Evolutionary conservation across 805 yeast species (phyloP).

Genomic region (Candida orba): DNA sequence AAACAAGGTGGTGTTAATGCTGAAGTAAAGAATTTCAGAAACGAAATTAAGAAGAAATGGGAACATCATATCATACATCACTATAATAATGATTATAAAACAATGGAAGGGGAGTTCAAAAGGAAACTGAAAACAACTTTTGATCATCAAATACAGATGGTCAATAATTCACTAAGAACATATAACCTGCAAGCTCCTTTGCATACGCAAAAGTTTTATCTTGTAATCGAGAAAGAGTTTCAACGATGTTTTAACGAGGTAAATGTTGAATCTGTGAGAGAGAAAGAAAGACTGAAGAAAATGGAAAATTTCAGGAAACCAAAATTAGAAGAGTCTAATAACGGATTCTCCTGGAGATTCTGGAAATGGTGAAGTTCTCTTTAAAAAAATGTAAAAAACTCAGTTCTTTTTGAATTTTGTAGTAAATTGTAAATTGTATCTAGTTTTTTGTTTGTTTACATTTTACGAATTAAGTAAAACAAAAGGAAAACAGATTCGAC

Average conservation of each 20-base stretch:
- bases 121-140: constrained; percentile 16
- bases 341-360: not conserved
- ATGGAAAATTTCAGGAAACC: not conserved
- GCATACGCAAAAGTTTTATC: constrained; percentile 50
- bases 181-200: constrained; percentile 61
- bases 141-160: constrained; percentile 27
- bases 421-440: too few relatives aligned
- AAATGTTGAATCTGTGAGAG: constrained; percentile 7
- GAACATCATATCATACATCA: constrained; percentile 12
- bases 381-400: not conserved
- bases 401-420: too few relatives aligned
- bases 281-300: constrained; percentile 5
- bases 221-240: constrained; percentile 38
- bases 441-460: constrained; percentile 1
- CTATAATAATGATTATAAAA: constrained; percentile 7
- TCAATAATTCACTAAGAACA: constrained; percentile 46
- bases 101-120: constrained; percentile 14
- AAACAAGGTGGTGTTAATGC: constrained; percentile 52
- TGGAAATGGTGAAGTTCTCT: constrained; percentile 4
- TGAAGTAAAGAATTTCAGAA: constrained; percentile 42
- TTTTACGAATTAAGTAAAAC: not conserved
- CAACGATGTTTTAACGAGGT: constrained; percentile 31
- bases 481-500: not conserved
- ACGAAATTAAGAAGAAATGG: constrained; percentile 37
- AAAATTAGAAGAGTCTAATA: not conserved